A percentile compares a stretch with the other conserved stretches of the same genome.
These are phyloP conservation scores for Pseudogymnoascus sp. DNA, from an alignment of 2,329 filamentous ascomycete species.

Conservation along the genomic window DNA sequence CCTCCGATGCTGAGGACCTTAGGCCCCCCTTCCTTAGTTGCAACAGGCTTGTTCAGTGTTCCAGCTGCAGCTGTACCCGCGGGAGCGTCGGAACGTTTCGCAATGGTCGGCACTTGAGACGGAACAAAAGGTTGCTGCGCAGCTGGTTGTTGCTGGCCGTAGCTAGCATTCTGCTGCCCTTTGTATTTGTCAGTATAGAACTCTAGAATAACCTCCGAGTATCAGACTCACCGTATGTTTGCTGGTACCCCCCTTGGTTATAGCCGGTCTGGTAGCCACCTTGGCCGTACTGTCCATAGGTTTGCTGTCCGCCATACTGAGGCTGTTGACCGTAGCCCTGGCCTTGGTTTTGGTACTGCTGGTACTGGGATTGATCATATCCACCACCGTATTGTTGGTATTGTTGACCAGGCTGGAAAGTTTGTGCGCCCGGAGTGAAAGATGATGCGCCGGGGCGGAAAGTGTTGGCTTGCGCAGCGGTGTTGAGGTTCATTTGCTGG, in stretches of 20 bases:
- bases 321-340: slow-evolving; percentile 44
- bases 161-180: slow-evolving; percentile 48
- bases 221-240: slow-evolving; percentile 33
- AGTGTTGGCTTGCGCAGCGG: slow-evolving; percentile 37
- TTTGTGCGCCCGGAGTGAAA: slow-evolving; percentile 65
- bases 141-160: slow-evolving; percentile 44
- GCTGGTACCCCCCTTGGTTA: slow-evolving; percentile 24
- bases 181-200: slow-evolving; percentile 12
- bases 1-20: slow-evolving; percentile 60
- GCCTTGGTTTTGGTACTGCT: slow-evolving; percentile 47
- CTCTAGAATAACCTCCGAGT: not conserved
- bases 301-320: slow-evolving; percentile 43
- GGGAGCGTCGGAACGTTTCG: slow-evolving; percentile 47
- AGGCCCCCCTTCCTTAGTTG: slow-evolving; percentile 48
- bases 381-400: slow-evolving; percentile 52
- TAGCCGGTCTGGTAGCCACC: slow-evolving; percentile 35
- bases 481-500: slow-evolving; percentile 68
- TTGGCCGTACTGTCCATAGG: slow-evolving; percentile 45
- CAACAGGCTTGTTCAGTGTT: slow-evolving; percentile 42
- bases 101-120: slow-evolving; percentile 45
- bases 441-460: slow-evolving; percentile 63
- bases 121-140: slow-evolving; percentile 24
- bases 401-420: slow-evolving; percentile 66
- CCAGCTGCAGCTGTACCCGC: slow-evolving; percentile 37
- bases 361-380: slow-evolving; percentile 49